These are phyloP conservation scores for Hymenochaete sp. DNA, from an alignment of 1,284 basidiomycete genomes.

Conservation along the genomic window DNA sequence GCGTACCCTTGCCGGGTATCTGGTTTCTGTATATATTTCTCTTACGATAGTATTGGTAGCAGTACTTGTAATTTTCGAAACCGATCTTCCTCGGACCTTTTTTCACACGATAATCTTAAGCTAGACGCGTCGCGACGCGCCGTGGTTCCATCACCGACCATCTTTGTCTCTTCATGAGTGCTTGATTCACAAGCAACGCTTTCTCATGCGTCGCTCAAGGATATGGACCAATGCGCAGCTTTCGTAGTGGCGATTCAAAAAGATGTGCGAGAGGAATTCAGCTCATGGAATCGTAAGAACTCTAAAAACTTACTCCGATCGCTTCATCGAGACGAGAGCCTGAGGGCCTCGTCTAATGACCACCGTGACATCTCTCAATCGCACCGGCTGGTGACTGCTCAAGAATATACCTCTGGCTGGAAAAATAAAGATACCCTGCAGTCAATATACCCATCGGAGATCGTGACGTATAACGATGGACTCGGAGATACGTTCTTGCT, in stretches of 20 bases:
- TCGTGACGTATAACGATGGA: background rate
- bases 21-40: no score
- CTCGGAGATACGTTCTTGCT: background rate
- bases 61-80: no score
- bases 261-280: conserved; percentile 20
- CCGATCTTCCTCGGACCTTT: no score
- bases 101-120: no score
- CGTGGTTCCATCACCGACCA: background rate
- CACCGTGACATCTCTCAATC: background rate
- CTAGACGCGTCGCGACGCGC: no score
- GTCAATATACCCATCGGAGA: background rate
- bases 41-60: no score
- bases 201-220: background rate
- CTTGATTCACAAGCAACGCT: background rate
- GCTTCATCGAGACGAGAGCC: background rate
- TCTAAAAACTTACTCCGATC: conserved; percentile 1
- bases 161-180: background rate
- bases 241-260: conserved; percentile 14
- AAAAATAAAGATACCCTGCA: background rate
- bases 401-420: background rate
- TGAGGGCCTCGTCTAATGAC: background rate
- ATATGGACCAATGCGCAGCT: background rate
- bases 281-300: conserved; percentile 17
- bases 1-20: no score
- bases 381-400: background rate